Percentiles rank a stretch among this genome's conserved stretches.
Conservation (phyloP, 78 protist genomes). For the Pigoraptor vietnamica region DNA sequence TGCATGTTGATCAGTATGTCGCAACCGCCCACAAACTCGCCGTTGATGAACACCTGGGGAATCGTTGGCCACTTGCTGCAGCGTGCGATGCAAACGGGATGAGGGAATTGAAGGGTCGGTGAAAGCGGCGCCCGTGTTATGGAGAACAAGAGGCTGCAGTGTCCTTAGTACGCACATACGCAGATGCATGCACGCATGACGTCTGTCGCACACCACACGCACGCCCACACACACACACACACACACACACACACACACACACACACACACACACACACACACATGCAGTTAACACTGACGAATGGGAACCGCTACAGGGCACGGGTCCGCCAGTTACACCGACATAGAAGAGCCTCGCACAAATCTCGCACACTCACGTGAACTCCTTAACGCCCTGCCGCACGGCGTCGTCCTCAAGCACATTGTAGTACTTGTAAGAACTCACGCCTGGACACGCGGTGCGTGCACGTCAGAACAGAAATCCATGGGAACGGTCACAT, state of each 20-base stretch:
- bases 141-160: not conserved
- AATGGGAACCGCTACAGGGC: no score
- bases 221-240: no score
- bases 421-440: conserved; percentile 30
- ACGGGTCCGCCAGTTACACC: no score
- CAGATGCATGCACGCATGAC: no score
- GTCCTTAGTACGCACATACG: no score
- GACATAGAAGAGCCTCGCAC: no score
- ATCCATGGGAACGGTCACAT: not conserved
- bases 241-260: no score
- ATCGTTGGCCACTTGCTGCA: conserved; percentile 90
- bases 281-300: no score
- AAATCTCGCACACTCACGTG: conserved; percentile 24
- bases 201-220: no score
- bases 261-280: no score
- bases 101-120: not conserved
- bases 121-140: not conserved
- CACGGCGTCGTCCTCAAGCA: conserved; percentile 52
- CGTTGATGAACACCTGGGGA: conserved; percentile 87
- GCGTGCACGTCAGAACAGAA: not conserved
- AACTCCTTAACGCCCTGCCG: conserved; percentile 68
- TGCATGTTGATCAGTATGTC: conserved; percentile 71
- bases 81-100: not conserved
- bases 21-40: conserved; percentile 91
- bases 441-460: no score